A percentile compares a stretch with the other conserved stretches of the same genome.
Evolutionary conservation across 108 stramenopile species (phyloP).

Genomic region (Mayamaea pseudoterrestris): DNA sequence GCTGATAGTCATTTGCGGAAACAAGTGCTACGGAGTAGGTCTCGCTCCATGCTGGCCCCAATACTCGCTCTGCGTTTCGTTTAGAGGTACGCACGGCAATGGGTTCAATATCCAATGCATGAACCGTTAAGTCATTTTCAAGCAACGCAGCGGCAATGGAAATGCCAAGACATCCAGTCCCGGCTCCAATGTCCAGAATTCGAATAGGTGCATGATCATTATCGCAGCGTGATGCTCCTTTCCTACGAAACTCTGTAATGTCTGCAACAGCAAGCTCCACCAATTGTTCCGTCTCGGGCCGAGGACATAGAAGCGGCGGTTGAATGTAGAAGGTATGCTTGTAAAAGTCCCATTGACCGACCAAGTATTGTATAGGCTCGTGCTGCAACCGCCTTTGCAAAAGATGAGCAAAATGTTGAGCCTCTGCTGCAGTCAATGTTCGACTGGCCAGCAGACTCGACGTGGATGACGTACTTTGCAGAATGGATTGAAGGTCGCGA

Average conservation of each 20-base stretch:
- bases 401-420: slow-evolving; percentile 16
- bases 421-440: slow-evolving; percentile 27
- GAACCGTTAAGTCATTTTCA: slow-evolving; percentile 31
- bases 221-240: too few species aligned
- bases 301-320: slow-evolving; percentile 78
- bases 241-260: background rate
- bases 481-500: slow-evolving; percentile 22
- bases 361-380: slow-evolving; percentile 88
- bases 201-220: slow-evolving; percentile 16
- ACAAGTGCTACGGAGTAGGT: slow-evolving; percentile 16
- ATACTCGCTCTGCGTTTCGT: slow-evolving; percentile 55
- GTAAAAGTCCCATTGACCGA: slow-evolving; percentile 93
- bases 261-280: slow-evolving; percentile 50
- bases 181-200: slow-evolving; percentile 86
- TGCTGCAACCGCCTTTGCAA: slow-evolving; percentile 38
- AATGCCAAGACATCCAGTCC: slow-evolving; percentile 89
- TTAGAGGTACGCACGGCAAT: slow-evolving; percentile 65
- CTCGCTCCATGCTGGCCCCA: slow-evolving; percentile 8
- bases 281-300: slow-evolving; percentile 94
- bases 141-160: slow-evolving; percentile 52
- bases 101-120: slow-evolving; percentile 70
- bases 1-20: slow-evolving; percentile 35
- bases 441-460: slow-evolving; percentile 10
- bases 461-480: background rate
- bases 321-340: slow-evolving; percentile 48